Base-by-base conservation (phyloP, 208 protist species). In the Herpetomonas samuelpessoai region DNA sequence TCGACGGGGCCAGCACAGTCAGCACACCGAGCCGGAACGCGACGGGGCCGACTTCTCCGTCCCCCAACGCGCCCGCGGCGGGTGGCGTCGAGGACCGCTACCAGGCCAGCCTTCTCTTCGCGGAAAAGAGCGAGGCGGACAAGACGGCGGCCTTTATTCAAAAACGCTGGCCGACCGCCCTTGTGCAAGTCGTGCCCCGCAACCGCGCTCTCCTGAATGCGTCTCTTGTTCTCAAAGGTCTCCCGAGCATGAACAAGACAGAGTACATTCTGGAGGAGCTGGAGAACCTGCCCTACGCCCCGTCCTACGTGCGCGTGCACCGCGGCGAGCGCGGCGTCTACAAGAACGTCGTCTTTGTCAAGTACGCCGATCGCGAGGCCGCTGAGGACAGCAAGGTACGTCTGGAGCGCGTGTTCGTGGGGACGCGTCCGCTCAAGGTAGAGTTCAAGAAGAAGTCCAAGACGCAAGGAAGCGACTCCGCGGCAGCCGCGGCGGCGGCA, bases 331-430 rank as follows among this genome's bases (percentile, higher is more conserved):
- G 84, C 18, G 87, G 87, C 3, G 77, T 86, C n/a, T 93, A 85
- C 70, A 91, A 90, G 49, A 81, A 80, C 27, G 82, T 93, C 14
- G 58, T 91, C 31, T 93, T 90, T 65, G 65, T 86, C 30, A 93
- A 91, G 70, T 93, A 91, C 71, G 83, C 95, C 21, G 83, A 78
- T 53, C 98, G 98, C 68, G 95, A 97, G 39, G 83, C 91, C 44
- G 86, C 81, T 10, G 75, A 93, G 65, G 92, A 99, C 35, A 84
- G 82, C 45, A 98, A 98, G 65, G 56, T 95, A 14, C 70, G 74
- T 2, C 74, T 91, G 31, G 86, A 95, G 70, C 71, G 83, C 29
- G 63, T 90, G 39, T 56, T 70, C 46, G 52, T 93, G 54, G 82
- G 79, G 16, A 61, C 55, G 9, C 77, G 84, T 12, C 77, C 73